Percentiles rank a stretch among this genome's conserved stretches.
These are phyloP conservation scores for Decorospora gaudefroyi DNA, from an alignment of 2,329 filamentous ascomycete species.

Conservation along the genomic window DNA sequence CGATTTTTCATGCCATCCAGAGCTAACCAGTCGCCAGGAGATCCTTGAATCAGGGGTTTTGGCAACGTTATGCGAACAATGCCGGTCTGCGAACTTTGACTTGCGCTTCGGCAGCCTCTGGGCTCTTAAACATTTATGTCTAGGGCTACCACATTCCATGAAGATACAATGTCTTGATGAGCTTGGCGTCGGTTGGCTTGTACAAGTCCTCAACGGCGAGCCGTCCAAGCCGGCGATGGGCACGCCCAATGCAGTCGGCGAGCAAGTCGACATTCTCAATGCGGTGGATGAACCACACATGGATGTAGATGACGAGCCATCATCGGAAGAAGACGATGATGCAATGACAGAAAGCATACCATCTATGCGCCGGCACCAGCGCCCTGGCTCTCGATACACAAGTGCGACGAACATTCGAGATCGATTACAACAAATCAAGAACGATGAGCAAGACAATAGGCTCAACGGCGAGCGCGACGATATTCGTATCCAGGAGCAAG, in stretches of 20 bases:
- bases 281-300: conserved; percentile 52
- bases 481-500: conserved; percentile 86
- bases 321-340: conserved; percentile 51
- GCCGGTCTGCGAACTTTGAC: conserved; percentile 77
- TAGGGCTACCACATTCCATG: conserved; percentile 69
- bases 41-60: conserved; percentile 76
- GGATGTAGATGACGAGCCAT: conserved; percentile 48
- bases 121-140: conserved; percentile 89
- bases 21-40: conserved; percentile 49
- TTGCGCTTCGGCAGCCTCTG: conserved; percentile 85
- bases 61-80: conserved; percentile 78
- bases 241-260: conserved; percentile 62
- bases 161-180: conserved; percentile 79
- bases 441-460: conserved; percentile 69
- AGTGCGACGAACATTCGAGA: conserved; percentile 45
- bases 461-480: conserved; percentile 76
- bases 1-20: no score
- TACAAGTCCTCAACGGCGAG: conserved; percentile 72
- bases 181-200: conserved; percentile 77
- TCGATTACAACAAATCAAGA: conserved; percentile 55
- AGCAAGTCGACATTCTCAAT: conserved; percentile 64
- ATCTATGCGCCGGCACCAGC: conserved; percentile 46
- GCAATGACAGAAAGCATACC: conserved; percentile 53
- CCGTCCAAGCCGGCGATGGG: conserved; percentile 55
- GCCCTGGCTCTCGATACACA: conserved; percentile 43